Percentiles rank a stretch among this genome's conserved stretches.
phyloP scores from a whole-genome alignment of 306 rosid species.

The Amphicarpaea edgeworthii region DNA sequence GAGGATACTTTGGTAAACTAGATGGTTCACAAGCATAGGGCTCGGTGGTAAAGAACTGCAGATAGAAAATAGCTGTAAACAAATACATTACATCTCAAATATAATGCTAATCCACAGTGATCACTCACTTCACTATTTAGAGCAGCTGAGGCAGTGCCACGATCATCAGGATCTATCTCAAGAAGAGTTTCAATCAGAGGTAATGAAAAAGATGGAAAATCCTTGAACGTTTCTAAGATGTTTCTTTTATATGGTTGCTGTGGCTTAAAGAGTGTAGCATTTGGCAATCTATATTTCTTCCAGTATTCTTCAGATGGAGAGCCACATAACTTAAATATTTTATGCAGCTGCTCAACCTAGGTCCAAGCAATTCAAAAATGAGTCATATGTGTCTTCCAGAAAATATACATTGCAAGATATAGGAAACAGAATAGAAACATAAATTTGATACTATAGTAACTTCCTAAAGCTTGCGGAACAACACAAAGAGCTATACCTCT shows the following conservation, averaged over 20 bases:
- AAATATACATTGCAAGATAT: slow-evolving; percentile 33
- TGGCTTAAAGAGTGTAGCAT: slow-evolving; percentile 92
- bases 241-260: slow-evolving; percentile 82
- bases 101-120: slow-evolving; percentile 22
- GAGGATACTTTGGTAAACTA: slow-evolving; percentile 84
- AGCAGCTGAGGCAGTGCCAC: slow-evolving; percentile 68
- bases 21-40: slow-evolving; percentile 87
- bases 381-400: slow-evolving; percentile 40
- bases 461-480: slow-evolving; percentile 21
- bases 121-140: slow-evolving; percentile 75
- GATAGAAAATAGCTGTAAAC: slow-evolving; percentile 41
- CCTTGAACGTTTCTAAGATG: slow-evolving; percentile 70
- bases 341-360: slow-evolving; percentile 92
- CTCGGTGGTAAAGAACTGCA: slow-evolving; percentile 78
- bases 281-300: slow-evolving; percentile 87
- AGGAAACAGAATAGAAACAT: background rate
- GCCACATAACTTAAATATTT: slow-evolving; percentile 91
- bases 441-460: background rate
- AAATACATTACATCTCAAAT: slow-evolving; percentile 26
- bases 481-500: slow-evolving; percentile 62
- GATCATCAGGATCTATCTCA: slow-evolving; percentile 72
- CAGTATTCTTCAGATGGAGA: slow-evolving; percentile 91
- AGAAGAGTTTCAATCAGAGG: slow-evolving; percentile 83
- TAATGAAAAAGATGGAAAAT: slow-evolving; percentile 75
- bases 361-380: slow-evolving; percentile 38